These are phyloP conservation scores for Leucoagaricus sp. DNA, from an alignment of 1,284 basidiomycete species.

Conservation along the genomic window DNA sequence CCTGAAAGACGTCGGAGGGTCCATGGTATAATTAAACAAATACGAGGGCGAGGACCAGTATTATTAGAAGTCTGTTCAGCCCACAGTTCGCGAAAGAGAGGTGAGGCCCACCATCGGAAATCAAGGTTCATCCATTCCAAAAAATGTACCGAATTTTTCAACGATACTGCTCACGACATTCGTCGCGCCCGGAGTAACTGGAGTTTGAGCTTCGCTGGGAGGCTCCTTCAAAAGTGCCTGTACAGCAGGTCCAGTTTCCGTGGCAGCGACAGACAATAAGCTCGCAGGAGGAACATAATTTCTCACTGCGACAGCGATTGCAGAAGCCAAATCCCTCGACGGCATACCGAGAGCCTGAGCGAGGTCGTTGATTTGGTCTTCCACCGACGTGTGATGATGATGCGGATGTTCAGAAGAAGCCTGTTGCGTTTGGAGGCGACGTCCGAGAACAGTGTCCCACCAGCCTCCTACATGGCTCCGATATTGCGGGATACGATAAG, in stretches of 20 bases:
- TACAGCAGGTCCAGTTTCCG: constrained; percentile 44
- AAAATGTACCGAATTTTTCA: constrained; percentile 41
- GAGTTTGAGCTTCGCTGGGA: constrained; percentile 10
- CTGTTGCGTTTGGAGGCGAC: constrained; percentile 21
- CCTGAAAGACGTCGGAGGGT: no score
- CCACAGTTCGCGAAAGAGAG: no score
- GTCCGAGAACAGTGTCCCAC: constrained; percentile 56
- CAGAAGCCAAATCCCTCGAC: constrained; percentile 57
- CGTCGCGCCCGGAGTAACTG: background rate
- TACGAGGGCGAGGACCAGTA: no score
- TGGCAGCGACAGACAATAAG: constrained; percentile 51
- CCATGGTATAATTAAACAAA: no score
- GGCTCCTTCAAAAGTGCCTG: constrained; percentile 38
- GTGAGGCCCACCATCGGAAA: background rate
- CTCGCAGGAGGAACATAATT: constrained; percentile 59
- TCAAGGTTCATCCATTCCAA: constrained; percentile 50
- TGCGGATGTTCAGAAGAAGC: constrained; percentile 6
- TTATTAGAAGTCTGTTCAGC: constrained; percentile 24
- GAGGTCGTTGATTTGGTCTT: constrained; percentile 56
- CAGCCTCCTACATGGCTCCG: constrained; percentile 57
- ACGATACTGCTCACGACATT: constrained; percentile 35
- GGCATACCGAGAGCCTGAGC: constrained; percentile 61
- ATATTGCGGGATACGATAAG: constrained; percentile 49
- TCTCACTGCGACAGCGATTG: constrained; percentile 57
- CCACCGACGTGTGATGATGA: constrained; percentile 37